phyloP scores from a whole-genome alignment of 176 grass and related monocot species.

The Typha latifolia region DNA sequence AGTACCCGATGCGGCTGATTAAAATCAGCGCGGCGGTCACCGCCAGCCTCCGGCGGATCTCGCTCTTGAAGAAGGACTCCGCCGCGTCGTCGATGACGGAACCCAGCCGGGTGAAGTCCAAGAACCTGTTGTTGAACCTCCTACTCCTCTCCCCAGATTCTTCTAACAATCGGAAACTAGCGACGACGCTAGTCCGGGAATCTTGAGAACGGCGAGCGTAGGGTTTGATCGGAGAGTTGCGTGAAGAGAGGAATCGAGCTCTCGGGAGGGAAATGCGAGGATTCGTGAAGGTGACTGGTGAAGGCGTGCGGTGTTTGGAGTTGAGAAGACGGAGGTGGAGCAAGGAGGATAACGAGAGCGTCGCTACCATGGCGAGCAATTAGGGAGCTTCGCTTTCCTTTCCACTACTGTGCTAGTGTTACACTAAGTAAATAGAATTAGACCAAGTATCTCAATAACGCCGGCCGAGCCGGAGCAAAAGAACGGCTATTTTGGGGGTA shows the following conservation, averaged over 20 bases:
- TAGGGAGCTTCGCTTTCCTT: background rate
- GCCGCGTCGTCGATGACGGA: conserved; percentile 53
- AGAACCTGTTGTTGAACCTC: conserved; percentile 64
- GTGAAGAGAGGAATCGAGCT: background rate
- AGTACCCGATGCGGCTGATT: conserved; percentile 78
- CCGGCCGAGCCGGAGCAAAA: too few species aligned
- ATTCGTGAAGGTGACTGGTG: background rate
- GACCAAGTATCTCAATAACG: too few species aligned
- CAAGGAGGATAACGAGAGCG: conserved; percentile 20
- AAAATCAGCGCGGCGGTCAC: conserved; percentile 71
- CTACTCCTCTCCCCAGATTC: conserved; percentile 4
- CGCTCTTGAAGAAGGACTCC: conserved; percentile 94
- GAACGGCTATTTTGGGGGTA: too few species aligned
- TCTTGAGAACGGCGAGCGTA: background rate
- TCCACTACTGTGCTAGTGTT: too few species aligned
- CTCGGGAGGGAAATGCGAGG: background rate
- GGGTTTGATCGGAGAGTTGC: background rate
- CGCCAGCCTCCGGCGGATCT: conserved; percentile 68
- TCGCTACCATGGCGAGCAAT: background rate
- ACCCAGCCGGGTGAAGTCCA: conserved; percentile 67
- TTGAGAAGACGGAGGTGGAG: conserved; percentile 8
- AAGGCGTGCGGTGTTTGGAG: background rate
- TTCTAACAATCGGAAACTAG: conserved; percentile 2
- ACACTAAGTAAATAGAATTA: too few species aligned
- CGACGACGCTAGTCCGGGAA: background rate